Percentiles rank a stretch among this genome's conserved stretches.
phyloP scores from a whole-genome alignment of 495 filamentous ascomycete species.

The Penicillium alfredii region DNA sequence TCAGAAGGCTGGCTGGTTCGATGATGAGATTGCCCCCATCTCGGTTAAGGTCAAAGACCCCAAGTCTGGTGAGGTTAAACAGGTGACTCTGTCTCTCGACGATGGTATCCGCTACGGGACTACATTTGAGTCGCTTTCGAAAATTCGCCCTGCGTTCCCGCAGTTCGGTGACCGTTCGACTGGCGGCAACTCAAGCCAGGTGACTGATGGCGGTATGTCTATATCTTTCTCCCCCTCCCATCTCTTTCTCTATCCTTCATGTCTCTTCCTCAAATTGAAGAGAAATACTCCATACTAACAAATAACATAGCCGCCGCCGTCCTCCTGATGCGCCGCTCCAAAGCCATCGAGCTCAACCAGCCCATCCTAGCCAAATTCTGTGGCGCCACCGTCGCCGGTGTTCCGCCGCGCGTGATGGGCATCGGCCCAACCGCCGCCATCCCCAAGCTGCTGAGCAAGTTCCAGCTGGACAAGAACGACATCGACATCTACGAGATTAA shows the following conservation, averaged over 20 bases:
- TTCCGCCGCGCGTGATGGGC: slow-evolving; percentile 92
- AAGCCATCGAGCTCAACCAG: slow-evolving; percentile 79
- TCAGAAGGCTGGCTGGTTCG: slow-evolving; percentile 89
- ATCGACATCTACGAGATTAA: slow-evolving; percentile 91
- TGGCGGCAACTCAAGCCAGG: slow-evolving; percentile 92
- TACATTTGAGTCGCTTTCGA: slow-evolving; percentile 70
- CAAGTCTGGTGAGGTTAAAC: slow-evolving; percentile 68
- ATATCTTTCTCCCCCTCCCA: background rate
- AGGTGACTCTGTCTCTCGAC: slow-evolving; percentile 73
- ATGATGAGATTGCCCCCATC: slow-evolving; percentile 92
- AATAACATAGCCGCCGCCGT: slow-evolving; percentile 62
- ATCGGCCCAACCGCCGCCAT: slow-evolving; percentile 92
- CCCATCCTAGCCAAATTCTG: slow-evolving; percentile 94
- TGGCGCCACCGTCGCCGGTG: slow-evolving; percentile 82
- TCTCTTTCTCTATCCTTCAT: background rate
- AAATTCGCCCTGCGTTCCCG: slow-evolving; percentile 89
- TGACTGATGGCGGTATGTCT: slow-evolving; percentile 73
- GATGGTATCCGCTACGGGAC: slow-evolving; percentile 89
- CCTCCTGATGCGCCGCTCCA: slow-evolving; percentile 89
- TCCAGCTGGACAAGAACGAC: slow-evolving; percentile 71
- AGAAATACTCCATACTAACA: slow-evolving; percentile 9
- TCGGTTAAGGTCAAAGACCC: slow-evolving; percentile 73
- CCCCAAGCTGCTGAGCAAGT: slow-evolving; percentile 83
- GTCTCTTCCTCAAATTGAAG: no score
- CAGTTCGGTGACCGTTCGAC: slow-evolving; percentile 83